Evolutionary conservation across 2,329 filamentous ascomycete species (phyloP), one percentile per base, ranked within the genome.

Genomic region (Plectosphaerella plurivora): DNA sequence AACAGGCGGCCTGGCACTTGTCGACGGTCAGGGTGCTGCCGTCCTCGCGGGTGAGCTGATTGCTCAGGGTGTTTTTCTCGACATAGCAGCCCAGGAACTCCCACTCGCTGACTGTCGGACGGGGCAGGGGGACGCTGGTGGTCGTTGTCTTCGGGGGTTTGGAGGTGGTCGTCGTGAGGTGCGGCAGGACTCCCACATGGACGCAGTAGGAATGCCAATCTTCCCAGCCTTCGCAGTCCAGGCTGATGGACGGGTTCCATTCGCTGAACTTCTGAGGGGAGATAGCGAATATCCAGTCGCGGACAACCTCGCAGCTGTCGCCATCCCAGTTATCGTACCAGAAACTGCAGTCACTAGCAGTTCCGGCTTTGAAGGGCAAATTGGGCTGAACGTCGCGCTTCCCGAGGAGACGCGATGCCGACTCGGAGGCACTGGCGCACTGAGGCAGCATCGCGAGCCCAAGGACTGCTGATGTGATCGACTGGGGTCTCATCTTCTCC

Each of bases 41-140:
- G 46, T 51, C 57, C 14, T 55, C 39, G 41, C 56, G 50, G 52
- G 59, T 62, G 18, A 73, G 61, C 60, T 49, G 62, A 54, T 63
- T 64, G 59, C 63, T 62, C 63, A 66, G 57, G 63, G 55, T 52
- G 45, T 48, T 24, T 16, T 66, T 64, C 53, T 75, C 70, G 42
- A 64, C 65, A 55, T 73, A 75, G 53, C 73, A 76, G 50, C 73
- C 73, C 45, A 67, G 53, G 22, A 66, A 55, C 22, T 47, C 53
- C 62, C 57, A 62, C 16, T 51, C 53, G 11, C 56, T 52, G 24
- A 33, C 18, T 36, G 8, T n/a, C 4, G 28, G 45, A 47, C n/a
- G 24, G n/a, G 12, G 25, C 16, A 15, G 25, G 25, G 45, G 45
- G 16, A 52, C 39, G 25, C 53, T 50, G 4, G 55, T 52, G 24